A percentile compares a stretch with the other conserved stretches of the same genome.
Conservation (phyloP, 495 filamentous ascomycete genomes). For the Aspergillus nidulans region DNA sequence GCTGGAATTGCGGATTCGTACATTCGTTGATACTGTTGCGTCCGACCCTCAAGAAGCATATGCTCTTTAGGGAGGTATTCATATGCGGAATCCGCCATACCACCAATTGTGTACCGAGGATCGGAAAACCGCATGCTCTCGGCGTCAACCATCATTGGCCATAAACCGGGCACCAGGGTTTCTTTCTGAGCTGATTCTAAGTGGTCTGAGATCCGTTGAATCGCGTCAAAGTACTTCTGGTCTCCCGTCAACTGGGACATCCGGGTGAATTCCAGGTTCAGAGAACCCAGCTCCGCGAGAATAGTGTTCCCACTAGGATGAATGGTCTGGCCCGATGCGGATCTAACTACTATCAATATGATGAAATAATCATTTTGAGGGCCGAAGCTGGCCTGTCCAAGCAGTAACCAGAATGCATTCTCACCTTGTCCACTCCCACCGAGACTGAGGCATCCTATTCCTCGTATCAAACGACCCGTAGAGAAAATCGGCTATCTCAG, state of each 20-base stretch:
- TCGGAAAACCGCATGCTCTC: constrained; percentile 38
- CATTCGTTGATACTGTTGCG: constrained; percentile 73
- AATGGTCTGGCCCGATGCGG: constrained; percentile 36
- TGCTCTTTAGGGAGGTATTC: constrained; percentile 92
- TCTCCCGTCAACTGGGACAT: constrained; percentile 85
- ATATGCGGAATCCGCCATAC: constrained; percentile 86
- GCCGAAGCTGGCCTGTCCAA: background rate
- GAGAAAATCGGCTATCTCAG: constrained; percentile 80
- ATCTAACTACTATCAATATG: constrained; percentile 24
- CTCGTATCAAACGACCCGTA: constrained; percentile 93
- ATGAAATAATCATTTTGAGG: background rate
- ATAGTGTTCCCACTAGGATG: constrained; percentile 38
- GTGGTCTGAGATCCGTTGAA: constrained; percentile 79
- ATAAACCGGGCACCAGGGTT: constrained; percentile 75
- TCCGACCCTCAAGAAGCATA: constrained; percentile 72
- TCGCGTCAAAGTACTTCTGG: constrained; percentile 85
- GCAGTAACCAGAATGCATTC: background rate
- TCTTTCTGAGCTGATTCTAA: constrained; percentile 66
- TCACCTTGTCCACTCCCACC: constrained; percentile 48
- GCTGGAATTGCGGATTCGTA: constrained; percentile 66
- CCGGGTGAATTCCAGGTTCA: constrained; percentile 90
- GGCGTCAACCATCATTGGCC: constrained; percentile 74
- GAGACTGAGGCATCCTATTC: constrained; percentile 80
- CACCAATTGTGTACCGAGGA: constrained; percentile 71
- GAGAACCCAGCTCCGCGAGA: constrained; percentile 80